Base-by-base conservation (phyloP, 2,329 filamentous ascomycete species). In the Phialophora expanda region DNA sequence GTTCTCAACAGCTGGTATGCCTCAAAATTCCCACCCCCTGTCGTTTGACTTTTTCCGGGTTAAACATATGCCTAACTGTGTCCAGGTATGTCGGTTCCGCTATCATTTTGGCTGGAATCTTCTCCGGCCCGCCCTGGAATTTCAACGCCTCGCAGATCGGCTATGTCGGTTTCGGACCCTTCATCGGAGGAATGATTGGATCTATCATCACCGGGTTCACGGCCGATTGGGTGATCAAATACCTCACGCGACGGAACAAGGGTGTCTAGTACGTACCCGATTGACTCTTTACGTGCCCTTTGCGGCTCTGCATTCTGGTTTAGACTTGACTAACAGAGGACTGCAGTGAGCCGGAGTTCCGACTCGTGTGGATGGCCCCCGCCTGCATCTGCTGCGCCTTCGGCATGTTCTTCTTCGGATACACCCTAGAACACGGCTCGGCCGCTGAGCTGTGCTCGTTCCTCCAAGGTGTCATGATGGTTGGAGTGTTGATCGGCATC, bases 211-310 rank as follows among this genome's bases (percentile, higher is more conserved):
- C 79, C 74, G 22, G 75, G 72, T 24, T 73, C 2, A 62, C 75
- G 8, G 74, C 72, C 1, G 77, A 79, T 66, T 67, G 67, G 34
- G 60, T 78, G 17, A 72, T 74, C 11, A 73, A 81, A 22, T 74
- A 69, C 57, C 71, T 83, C 1, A 79, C 80, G 0, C 74, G 77
- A 4, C 76, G 78, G 38, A 81, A 81, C 70, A 73, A 76, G 34
- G 80, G 80, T 46, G 74, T 79, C 63, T 71, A 76, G 71, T 73
- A 68, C 51, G 71, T 72, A 48, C 8, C 32, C n/a, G n/a, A 55
- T 62, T 58, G n/a, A 34, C 41, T 32, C 53, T 12, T 54, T 26
- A 5, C 30, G 22, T 53, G 32, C 62, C 44, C 32, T 34, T 34
- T 34, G 32, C 9, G 32, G 14, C 9, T 24, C 24, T 24, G 24